Evolutionary conservation across 352 stramenopile species (phyloP).

Genomic region (Globisporangium takayamanum): DNA sequence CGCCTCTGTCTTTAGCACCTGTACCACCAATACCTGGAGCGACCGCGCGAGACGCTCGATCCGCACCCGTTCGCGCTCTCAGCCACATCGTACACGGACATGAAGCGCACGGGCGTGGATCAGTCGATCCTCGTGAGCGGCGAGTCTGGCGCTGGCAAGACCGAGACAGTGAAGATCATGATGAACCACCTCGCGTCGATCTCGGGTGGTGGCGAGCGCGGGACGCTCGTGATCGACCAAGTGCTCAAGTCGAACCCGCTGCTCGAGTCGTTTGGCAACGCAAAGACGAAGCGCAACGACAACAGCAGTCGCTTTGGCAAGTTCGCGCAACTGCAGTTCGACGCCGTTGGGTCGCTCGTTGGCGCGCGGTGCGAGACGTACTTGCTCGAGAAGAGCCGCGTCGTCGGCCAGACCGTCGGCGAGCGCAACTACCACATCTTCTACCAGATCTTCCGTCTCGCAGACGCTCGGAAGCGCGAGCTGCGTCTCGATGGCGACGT

Average conservation of each 20-base stretch:
- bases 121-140: slow-evolving; percentile 85
- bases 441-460: slow-evolving; percentile 90
- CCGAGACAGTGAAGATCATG: slow-evolving; percentile 91
- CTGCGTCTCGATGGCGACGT: slow-evolving; percentile 56
- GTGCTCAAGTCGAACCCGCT: slow-evolving; percentile 74
- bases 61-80: slow-evolving; percentile 74
- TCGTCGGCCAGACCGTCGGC: slow-evolving; percentile 84
- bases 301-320: slow-evolving; percentile 80
- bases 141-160: slow-evolving; percentile 88
- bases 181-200: slow-evolving; percentile 80
- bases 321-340: slow-evolving; percentile 77
- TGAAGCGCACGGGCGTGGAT: slow-evolving; percentile 66
- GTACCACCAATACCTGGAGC: slow-evolving; percentile 58
- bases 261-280: slow-evolving; percentile 73
- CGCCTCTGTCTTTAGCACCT: slow-evolving; percentile 21
- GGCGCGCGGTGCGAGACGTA: slow-evolving; percentile 87
- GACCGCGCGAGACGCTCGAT: slow-evolving; percentile 40
- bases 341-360: slow-evolving; percentile 48
- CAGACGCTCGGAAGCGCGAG: slow-evolving; percentile 31
- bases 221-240: slow-evolving; percentile 72
- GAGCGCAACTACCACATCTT: slow-evolving; percentile 99
- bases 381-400: slow-evolving; percentile 94
- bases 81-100: slow-evolving; percentile 58
- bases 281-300: slow-evolving; percentile 82
- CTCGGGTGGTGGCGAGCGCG: slow-evolving; percentile 54